Evolutionary conservation across 2,329 filamentous ascomycete species (phyloP).

Genomic region (Ophiognomonia clavigignenti-juglandacearum): DNA sequence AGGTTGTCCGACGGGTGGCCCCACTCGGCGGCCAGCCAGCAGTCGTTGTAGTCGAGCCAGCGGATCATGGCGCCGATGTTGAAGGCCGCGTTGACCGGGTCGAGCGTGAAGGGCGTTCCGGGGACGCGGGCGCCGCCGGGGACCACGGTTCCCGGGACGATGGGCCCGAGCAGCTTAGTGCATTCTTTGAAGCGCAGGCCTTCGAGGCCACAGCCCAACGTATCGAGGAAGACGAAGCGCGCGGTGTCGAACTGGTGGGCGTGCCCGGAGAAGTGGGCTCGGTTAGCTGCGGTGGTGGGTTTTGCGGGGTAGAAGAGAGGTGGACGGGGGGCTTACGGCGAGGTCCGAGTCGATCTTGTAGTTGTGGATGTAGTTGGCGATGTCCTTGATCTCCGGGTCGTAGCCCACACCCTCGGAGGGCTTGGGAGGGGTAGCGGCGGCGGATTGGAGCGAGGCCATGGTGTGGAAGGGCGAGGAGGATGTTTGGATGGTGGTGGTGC

Average conservation of each 20-base stretch:
- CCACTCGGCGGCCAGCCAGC: conserved; percentile 98
- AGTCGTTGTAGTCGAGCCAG: conserved; percentile 99
- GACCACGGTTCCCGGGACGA: conserved; percentile 84
- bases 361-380: conserved; percentile 91
- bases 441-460: conserved; percentile 40
- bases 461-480: conserved; percentile 45
- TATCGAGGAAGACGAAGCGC: conserved; percentile 94
- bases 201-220: conserved; percentile 92
- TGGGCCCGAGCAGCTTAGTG: conserved; percentile 86
- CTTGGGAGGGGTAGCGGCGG: conserved; percentile 39
- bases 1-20: conserved; percentile 98
- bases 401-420: conserved; percentile 57
- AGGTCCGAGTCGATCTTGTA: conserved; percentile 87
- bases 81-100: conserved; percentile 93
- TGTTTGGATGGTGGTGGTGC: conserved; percentile 25
- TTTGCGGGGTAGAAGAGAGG: conserved; percentile 2
- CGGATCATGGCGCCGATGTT: conserved; percentile 99
- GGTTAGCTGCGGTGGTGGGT: conserved; percentile 19
- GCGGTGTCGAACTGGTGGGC: conserved; percentile 81
- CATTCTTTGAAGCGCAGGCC: conserved; percentile 94
- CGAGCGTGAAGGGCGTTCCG: conserved; percentile 88
- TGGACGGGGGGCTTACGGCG: conserved; percentile 59
- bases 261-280: conserved; percentile 12
- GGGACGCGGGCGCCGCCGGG: conserved; percentile 89
- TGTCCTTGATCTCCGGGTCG: conserved; percentile 91